Conservation (phyloP, 2,329 filamentous ascomycete species). For the Trichoderma sp. region DNA sequence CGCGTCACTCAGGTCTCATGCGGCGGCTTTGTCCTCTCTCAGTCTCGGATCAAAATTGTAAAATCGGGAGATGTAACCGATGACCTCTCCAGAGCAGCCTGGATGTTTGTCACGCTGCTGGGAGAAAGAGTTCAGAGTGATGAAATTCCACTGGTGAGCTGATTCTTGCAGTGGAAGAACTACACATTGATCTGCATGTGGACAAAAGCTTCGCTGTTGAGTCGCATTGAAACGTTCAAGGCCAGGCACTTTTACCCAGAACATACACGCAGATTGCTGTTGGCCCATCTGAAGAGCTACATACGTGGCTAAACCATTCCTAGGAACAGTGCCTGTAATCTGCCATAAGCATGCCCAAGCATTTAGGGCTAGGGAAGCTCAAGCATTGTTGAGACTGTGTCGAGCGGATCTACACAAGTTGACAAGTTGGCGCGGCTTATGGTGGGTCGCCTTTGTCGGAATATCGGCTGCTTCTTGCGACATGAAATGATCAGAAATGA, state of each 20-base stretch:
- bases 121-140: conserved; percentile 34
- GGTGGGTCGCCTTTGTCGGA: background rate
- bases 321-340: background rate
- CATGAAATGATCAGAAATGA: background rate
- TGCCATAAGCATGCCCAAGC: background rate
- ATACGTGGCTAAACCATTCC: background rate
- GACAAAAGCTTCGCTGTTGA: too few relatives aligned
- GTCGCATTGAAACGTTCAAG: background rate
- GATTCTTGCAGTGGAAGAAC: background rate
- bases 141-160: conserved; percentile 8
- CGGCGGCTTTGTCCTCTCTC: conserved; percentile 53
- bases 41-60: conserved; percentile 49
- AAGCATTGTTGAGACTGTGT: background rate
- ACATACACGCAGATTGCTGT: background rate
- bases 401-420: background rate
- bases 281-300: background rate
- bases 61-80: conserved; percentile 31
- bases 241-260: background rate
- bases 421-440: background rate
- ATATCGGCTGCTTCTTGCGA: background rate
- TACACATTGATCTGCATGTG: background rate
- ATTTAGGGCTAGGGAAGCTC: background rate
- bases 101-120: conserved; percentile 38
- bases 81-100: conserved; percentile 34
- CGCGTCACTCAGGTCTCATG: conserved; percentile 52